Base-by-base conservation (phyloP, 768 basidiomycete genomes). In the Leucogyrophana mollusca region DNA sequence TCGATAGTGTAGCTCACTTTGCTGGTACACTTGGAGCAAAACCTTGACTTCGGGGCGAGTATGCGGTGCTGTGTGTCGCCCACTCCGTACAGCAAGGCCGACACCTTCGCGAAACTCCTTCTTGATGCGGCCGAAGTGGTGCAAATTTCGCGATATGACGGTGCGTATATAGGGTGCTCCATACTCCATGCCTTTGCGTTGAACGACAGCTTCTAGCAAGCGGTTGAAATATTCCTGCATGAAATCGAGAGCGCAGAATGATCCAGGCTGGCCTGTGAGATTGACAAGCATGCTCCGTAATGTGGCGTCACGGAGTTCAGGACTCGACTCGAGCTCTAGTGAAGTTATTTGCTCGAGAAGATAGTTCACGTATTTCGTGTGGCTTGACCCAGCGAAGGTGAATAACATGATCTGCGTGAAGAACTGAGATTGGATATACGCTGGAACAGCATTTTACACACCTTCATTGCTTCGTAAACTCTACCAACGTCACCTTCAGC, bases 211-310 rank as follows among this genome's bases (percentile, higher is more conserved):
- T 34, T 68, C 61, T 13, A 69, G 57, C 16, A 61, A 52, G 8
- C 55, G 51, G 38, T 70, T 67, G 40, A 66, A 57, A 33, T 62
- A 59, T 42, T 70, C 69, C 43, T 71, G 67, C 23, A 64, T 55
- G 14, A 67, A 53, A 35, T 70, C 68, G 8, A 56, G 58, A 0
- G 57, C 61, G 2, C 47, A 45, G 25, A 52, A 68, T 9, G 45
- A 21, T 1, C 66, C 65, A 0, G 40, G 37, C 4, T 47, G 21
- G 0, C 65, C 68, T 17, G 55, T 48, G 0, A 59, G 53, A 49
- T 69, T 67, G 33, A 69, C 53, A 9, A 69, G 54, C 42, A 51
- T 54, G 43, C 57, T 60, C n/a, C 56, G 46, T 3, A 60, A 45
- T 10, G 58, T 53, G 0, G 56, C 53, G 2, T 56, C 43, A 1